Conservation (phyloP, 306 rosid species). For the Senna tora region DNA sequence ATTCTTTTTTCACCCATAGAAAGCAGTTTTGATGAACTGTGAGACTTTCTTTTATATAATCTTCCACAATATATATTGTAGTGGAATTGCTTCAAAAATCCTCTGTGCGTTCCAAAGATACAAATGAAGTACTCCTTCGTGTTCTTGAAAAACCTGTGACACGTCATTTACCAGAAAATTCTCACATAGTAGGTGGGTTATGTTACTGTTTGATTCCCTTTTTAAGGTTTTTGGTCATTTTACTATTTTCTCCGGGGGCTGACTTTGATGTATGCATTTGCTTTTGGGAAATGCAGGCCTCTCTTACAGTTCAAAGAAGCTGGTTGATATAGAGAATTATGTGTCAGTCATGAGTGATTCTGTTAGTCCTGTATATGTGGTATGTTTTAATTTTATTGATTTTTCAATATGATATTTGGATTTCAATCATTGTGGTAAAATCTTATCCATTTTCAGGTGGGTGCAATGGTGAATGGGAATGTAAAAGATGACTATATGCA, state of each 20-base stretch:
- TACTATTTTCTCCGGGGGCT: background rate
- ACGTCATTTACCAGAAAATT: conserved; percentile 37
- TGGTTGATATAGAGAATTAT: conserved; percentile 40
- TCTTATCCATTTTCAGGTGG: conserved; percentile 34
- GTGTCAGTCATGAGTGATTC: conserved; percentile 20
- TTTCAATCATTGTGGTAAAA: conserved; percentile 13
- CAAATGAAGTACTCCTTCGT: conserved; percentile 42
- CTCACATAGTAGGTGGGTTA: conserved; percentile 38
- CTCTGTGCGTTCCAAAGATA: conserved; percentile 33
- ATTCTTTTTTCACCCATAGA: background rate
- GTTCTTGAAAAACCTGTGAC: conserved; percentile 38
- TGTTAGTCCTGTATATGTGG: conserved; percentile 41
- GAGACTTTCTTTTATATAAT: background rate
- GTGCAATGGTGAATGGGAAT: conserved; percentile 49
- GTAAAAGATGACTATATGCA: conserved; percentile 25
- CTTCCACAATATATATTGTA: conserved; percentile 14
- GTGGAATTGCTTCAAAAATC: conserved; percentile 46
- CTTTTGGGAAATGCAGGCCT: conserved; percentile 39
- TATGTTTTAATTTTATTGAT: conserved; percentile 26
- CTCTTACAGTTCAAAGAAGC: conserved; percentile 40
- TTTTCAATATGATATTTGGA: background rate
- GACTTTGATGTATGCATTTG: conserved; percentile 13
- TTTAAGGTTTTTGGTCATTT: background rate
- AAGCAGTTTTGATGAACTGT: background rate
- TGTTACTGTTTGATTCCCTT: background rate